Evolutionary conservation across 805 yeast genomes (phyloP), one percentile per base, ranked within the genome.

Genomic region (Pichia ethanolica): DNA sequence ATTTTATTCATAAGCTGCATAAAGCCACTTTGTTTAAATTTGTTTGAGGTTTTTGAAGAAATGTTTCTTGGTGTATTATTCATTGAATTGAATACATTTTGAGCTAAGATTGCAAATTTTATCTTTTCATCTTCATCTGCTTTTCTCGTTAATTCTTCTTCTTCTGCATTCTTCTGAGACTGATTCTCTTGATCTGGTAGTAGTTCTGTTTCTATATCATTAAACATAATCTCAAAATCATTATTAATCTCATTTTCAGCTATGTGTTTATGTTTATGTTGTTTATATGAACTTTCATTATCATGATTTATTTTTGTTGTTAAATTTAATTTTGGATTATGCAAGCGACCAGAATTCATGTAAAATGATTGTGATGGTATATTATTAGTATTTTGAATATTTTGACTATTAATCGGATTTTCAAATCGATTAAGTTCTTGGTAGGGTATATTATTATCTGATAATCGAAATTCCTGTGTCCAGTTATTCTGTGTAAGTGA

Each of bases 1-100:
- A 73, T 70, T 52, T 53, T 59, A 35, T 63, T 56, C 78, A 73
- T 73, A 34, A 73, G 57, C 48, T 70, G 69, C 48, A 73, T 55
- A 47, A 73, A 73, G 14, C 63, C 63, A 8, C 74, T 69, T 45
- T 69, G 66, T 54, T 66, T 62, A 54, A 73, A 71, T 53, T 73
- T 73, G 30, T 50, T 44, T 2, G 60, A 55, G 1, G 74, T 70
- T 12, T 59, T 59, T 5, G 50, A 49, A 12, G 72, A 63, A 1
- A 61, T 53, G 7, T 55, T 46, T 34, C 49, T 45, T 32, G 65
- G 59, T 1, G 66, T 56, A 30, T 60, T 58, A n/a, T 64, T 53
- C 76, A 73, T 72, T 5, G 70, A 59, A 37, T 59, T 54, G 32
- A 66, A 68, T 10, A 73, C 74, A 13, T 67, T 64, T 38, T 60